These are phyloP conservation scores for Xanthoconium purpureum DNA, from an alignment of 768 basidiomycete species.

Conservation along the genomic window DNA sequence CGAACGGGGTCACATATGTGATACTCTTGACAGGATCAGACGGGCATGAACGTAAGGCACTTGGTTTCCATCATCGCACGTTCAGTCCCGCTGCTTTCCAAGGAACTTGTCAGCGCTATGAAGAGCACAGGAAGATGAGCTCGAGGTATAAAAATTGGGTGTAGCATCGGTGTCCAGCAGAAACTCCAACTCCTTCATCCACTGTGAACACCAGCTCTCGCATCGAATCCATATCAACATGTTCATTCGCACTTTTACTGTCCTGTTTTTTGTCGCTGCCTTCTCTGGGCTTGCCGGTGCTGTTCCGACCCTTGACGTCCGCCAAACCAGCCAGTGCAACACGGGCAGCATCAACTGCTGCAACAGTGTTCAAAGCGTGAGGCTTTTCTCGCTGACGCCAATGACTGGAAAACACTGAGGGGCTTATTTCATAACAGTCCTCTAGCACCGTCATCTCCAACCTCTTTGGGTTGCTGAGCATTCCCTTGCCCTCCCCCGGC, in stretches of 20 bases:
- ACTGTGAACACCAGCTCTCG: neutral
- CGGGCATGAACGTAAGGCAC: neutral
- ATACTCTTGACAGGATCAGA: neutral
- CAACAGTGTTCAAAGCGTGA: neutral
- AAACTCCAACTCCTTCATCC: neutral
- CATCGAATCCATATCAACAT: neutral
- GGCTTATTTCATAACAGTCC: neutral
- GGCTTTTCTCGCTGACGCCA: neutral
- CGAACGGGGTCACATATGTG: neutral
- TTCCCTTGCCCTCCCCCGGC: neutral
- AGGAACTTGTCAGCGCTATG: too few species aligned
- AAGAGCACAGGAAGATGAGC: neutral
- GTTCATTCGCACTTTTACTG: conserved; percentile 3
- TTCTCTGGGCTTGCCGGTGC: conserved; percentile 2
- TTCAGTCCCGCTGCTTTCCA: neutral
- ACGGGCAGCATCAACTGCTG: conserved; percentile 34
- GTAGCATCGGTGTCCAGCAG: neutral
- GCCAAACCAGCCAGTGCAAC: conserved; percentile 30
- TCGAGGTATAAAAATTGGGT: neutral
- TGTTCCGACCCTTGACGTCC: conserved; percentile 2
- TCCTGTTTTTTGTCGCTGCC: conserved; percentile 2
- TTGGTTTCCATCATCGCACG: neutral
- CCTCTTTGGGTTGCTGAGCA: neutral
- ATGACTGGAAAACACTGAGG: neutral
- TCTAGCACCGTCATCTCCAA: neutral